Percentiles rank a stretch among this genome's conserved stretches.
These are phyloP conservation scores for Hortiboletus flavorubellus DNA, from an alignment of 768 basidiomycete species.

Conservation along the genomic window DNA sequence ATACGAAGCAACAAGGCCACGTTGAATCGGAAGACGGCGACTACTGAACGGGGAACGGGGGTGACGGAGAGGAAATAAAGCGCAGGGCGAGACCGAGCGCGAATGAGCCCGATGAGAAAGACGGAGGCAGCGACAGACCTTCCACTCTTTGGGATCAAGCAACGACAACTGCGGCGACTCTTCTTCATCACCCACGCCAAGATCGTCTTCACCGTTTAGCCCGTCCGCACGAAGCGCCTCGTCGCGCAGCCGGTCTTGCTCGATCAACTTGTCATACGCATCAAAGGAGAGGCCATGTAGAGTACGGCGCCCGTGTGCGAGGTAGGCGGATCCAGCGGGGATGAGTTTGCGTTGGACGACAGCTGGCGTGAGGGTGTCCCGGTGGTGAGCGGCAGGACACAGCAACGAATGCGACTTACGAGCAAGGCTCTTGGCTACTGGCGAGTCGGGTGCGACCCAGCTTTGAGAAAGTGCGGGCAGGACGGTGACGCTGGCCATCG, in stretches of 20 bases:
- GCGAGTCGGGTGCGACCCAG: slow-evolving; percentile 19
- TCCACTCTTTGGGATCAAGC: slow-evolving; percentile 98
- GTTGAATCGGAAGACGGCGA: neutral
- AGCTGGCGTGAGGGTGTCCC: slow-evolving; percentile 12
- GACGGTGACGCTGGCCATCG: slow-evolving; percentile 26
- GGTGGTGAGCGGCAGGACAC: slow-evolving; percentile 6
- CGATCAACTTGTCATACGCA: slow-evolving; percentile 69
- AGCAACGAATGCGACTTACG: slow-evolving; percentile 19
- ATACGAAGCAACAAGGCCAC: neutral
- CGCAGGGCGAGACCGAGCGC: neutral
- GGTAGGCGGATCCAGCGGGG: slow-evolving; percentile 85
- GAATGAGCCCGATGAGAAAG: neutral
- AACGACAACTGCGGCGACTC: slow-evolving; percentile 67
- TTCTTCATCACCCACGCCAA: slow-evolving; percentile 89
- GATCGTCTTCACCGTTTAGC: slow-evolving; percentile 66
- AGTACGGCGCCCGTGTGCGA: slow-evolving; percentile 75
- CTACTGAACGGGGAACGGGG: neutral
- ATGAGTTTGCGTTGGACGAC: slow-evolving; percentile 53
- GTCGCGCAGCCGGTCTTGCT: slow-evolving; percentile 50
- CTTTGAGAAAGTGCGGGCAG: slow-evolving; percentile 24
- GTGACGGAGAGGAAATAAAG: neutral
- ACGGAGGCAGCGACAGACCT: slow-evolving; percentile 47
- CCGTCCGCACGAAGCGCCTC: slow-evolving; percentile 48
- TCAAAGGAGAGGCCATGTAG: slow-evolving; percentile 78
- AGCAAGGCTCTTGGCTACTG: slow-evolving; percentile 20